Evolutionary conservation across 2,329 filamentous ascomycete genomes (phyloP).

Genomic region (Basipetospora chlamydospora): DNA sequence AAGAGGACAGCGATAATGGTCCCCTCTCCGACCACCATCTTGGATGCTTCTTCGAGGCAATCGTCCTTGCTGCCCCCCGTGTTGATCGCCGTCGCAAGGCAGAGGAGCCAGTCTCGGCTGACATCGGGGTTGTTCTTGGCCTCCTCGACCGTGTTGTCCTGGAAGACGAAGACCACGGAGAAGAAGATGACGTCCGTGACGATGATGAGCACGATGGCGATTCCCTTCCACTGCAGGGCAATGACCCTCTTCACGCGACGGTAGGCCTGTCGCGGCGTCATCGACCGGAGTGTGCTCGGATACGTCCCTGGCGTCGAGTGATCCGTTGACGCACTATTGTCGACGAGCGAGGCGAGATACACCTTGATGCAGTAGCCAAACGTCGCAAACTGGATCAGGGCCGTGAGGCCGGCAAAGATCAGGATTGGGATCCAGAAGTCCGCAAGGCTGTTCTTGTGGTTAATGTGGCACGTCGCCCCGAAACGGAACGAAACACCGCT

Average conservation of each 20-base stretch:
- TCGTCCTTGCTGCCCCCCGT: constrained; percentile 44
- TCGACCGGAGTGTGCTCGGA: constrained; percentile 57
- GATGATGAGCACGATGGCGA: constrained; percentile 79
- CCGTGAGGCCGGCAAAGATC: constrained; percentile 59
- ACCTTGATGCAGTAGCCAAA: constrained; percentile 91
- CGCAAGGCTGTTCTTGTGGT: constrained; percentile 68
- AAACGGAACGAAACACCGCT: constrained; percentile 94
- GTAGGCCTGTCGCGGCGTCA: constrained; percentile 77
- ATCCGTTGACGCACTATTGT: constrained; percentile 55
- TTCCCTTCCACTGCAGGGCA: constrained; percentile 86
- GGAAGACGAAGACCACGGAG: constrained; percentile 75
- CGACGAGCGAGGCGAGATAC: constrained; percentile 70
- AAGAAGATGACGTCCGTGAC: constrained; percentile 89
- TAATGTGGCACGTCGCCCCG: constrained; percentile 84
- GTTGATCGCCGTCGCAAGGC: constrained; percentile 36
- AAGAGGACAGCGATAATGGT: constrained; percentile 72
- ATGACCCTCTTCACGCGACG: constrained; percentile 75
- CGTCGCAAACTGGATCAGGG: constrained; percentile 71
- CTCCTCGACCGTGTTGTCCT: constrained; percentile 57
- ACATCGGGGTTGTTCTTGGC: constrained; percentile 37
- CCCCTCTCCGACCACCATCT: constrained; percentile 56
- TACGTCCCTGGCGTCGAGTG: constrained; percentile 57
- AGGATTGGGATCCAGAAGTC: constrained; percentile 86
- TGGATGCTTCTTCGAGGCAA: constrained; percentile 47
- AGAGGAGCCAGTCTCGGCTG: constrained; percentile 53